A percentile compares a stretch with the other conserved stretches of the same genome.
Conservation (phyloP, 2,329 filamentous ascomycete genomes). For the Calonectria fujianensis region DNA sequence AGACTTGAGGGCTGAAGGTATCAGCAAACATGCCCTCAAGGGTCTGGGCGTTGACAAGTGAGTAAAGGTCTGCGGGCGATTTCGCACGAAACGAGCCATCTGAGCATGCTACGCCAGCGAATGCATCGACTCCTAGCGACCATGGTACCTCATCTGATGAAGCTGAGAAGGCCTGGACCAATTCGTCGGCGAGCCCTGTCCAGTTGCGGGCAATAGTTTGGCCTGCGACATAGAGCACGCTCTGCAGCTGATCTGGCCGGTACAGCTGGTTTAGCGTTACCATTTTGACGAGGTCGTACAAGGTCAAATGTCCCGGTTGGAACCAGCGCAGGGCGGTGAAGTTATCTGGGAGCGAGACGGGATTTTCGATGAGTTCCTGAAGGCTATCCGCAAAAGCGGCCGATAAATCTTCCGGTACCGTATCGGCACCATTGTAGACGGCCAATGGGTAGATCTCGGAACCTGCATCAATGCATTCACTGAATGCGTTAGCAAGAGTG, state of each 20-base stretch:
- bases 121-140: constrained; percentile 40
- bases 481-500: constrained; percentile 38
- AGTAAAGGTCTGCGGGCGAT: constrained; percentile 40
- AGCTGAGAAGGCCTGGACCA: not conserved
- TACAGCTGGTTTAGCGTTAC: not conserved
- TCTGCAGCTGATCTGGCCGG: not conserved
- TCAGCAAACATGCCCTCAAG: constrained; percentile 8
- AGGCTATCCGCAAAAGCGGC: constrained; percentile 11
- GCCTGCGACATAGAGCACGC: not conserved
- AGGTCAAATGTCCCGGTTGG: not conserved
- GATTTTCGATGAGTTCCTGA: constrained; percentile 24
- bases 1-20: not conserved
- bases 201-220: constrained; percentile 1
- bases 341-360: constrained; percentile 6
- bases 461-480: constrained; percentile 44
- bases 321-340: not conserved
- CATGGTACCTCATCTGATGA: constrained; percentile 11
- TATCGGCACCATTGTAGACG: constrained; percentile 42
- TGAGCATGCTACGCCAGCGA: constrained; percentile 43
- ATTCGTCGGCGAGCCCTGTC: not conserved
- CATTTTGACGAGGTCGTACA: not conserved
- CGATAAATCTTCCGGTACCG: constrained; percentile 38
- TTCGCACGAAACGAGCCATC: constrained; percentile 42
- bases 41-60: constrained; percentile 29
- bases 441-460: constrained; percentile 41